phyloP scores from a whole-genome alignment of 1,284 basidiomycete species.

The Boletus nobilissimus region DNA sequence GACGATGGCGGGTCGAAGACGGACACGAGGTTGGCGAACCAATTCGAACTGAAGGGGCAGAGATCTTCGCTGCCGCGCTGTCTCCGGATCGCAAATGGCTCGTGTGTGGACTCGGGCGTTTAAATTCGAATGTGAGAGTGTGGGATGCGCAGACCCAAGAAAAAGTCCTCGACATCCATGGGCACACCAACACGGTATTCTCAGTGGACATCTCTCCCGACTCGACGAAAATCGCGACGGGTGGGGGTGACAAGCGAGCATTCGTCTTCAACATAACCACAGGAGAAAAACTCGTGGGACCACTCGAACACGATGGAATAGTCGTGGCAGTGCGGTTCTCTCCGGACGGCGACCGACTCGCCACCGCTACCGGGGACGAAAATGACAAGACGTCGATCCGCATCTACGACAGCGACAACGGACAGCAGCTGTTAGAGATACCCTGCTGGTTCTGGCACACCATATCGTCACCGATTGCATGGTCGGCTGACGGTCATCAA shows the following conservation, averaged over 20 bases:
- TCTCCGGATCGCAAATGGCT: constrained; percentile 14
- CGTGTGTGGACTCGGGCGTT: too few species aligned
- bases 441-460: not conserved
- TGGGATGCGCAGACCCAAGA: too few species aligned
- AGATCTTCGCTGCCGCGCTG: not conserved
- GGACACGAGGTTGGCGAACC: too few species aligned
- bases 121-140: too few species aligned
- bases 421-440: constrained; percentile 8
- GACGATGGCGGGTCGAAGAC: too few species aligned
- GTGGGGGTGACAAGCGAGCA: not conserved
- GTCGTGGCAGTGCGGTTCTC: not conserved
- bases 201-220: not conserved
- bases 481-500: constrained; percentile 10
- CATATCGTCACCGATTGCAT: not conserved
- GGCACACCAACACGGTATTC: not conserved
- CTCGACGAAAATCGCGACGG: constrained; percentile 5
- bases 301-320: not conserved
- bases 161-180: too few species aligned
- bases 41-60: not conserved
- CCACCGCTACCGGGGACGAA: not conserved
- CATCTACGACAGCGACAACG: not conserved
- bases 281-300: not conserved
- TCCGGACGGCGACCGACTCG: not conserved
- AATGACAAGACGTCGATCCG: not conserved
- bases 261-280: not conserved